Percentiles rank a stretch among this genome's conserved stretches.
Evolutionary conservation across 805 yeast species (phyloP).

Genomic region (Ogataea degrootiae): DNA sequence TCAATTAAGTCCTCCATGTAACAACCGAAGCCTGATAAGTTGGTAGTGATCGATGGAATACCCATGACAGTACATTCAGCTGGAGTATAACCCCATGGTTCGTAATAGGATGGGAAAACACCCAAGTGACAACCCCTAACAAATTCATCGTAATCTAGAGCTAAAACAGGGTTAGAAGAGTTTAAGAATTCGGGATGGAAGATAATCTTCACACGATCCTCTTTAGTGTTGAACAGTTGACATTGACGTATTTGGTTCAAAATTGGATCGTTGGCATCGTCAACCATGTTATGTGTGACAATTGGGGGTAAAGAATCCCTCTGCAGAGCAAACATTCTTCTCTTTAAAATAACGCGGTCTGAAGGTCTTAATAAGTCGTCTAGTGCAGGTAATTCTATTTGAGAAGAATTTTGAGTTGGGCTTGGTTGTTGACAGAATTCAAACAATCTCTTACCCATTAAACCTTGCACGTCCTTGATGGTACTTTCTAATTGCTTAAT

Average conservation of each 20-base stretch:
- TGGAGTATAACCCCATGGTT: constrained; percentile 99
- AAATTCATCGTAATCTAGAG: constrained; percentile 94
- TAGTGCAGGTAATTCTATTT: constrained; percentile 55
- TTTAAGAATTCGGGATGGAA: constrained; percentile 97
- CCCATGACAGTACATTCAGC: constrained; percentile 99
- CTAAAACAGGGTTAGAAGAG: constrained; percentile 89
- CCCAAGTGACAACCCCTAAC: constrained; percentile 98
- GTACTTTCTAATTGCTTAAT: constrained; percentile 86
- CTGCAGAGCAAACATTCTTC: constrained; percentile 90
- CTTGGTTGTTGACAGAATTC: constrained; percentile 66
- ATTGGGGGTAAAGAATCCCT: constrained; percentile 89
- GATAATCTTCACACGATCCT: constrained; percentile 88
- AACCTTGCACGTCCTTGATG: constrained; percentile 78
- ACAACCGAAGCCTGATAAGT: constrained; percentile 94
- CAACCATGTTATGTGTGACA: constrained; percentile 95
- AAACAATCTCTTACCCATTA: constrained; percentile 81
- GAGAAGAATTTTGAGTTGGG: constrained; percentile 40
- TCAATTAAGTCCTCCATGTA: constrained; percentile 98
- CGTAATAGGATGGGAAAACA: constrained; percentile 96
- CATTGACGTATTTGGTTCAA: constrained; percentile 89
- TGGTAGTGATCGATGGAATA: constrained; percentile 94
- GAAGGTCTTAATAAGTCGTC: constrained; percentile 82
- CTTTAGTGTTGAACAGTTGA: constrained; percentile 81
- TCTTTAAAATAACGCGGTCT: constrained; percentile 82
- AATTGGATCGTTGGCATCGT: constrained; percentile 87